Evolutionary conservation across 2,329 filamentous ascomycete species (phyloP).

Genomic region (Pyrenochaeta sp.): DNA sequence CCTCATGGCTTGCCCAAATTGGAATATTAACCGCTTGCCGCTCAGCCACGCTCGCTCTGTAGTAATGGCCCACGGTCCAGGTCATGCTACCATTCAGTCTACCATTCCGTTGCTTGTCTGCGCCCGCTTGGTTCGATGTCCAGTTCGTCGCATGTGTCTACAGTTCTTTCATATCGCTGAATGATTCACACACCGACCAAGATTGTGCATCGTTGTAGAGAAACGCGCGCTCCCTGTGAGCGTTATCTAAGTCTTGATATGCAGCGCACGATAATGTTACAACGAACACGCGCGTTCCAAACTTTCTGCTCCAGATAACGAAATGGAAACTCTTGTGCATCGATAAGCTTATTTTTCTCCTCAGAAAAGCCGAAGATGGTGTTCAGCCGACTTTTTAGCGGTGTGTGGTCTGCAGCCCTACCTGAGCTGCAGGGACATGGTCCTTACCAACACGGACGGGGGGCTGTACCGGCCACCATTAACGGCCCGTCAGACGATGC

Average conservation of each 20-base stretch:
- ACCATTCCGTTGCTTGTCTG: background rate
- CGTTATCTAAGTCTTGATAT: background rate
- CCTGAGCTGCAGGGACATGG: slow-evolving; percentile 20
- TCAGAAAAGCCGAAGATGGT: slow-evolving; percentile 19
- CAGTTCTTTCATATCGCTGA: background rate
- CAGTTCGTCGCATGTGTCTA: no score
- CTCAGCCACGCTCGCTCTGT: background rate
- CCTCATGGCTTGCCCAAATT: background rate
- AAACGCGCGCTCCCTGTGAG: background rate
- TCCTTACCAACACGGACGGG: slow-evolving; percentile 19
- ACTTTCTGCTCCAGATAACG: slow-evolving; percentile 3
- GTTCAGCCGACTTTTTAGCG: slow-evolving; percentile 27
- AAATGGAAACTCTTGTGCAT: slow-evolving; percentile 21
- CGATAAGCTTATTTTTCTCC: slow-evolving; percentile 39
- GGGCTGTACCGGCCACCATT: slow-evolving; percentile 27
- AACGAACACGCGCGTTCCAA: slow-evolving; percentile 1
- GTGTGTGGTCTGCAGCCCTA: slow-evolving; percentile 42
- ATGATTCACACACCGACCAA: background rate
- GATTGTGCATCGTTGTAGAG: background rate
- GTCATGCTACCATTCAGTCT: background rate
- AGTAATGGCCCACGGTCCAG: background rate
- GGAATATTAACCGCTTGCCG: background rate
- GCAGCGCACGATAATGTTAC: background rate
- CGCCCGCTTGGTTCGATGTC: background rate
- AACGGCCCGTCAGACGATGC: slow-evolving; percentile 26